Conservation (phyloP, 306 rosid genomes). For the Carpinus viminea region DNA sequence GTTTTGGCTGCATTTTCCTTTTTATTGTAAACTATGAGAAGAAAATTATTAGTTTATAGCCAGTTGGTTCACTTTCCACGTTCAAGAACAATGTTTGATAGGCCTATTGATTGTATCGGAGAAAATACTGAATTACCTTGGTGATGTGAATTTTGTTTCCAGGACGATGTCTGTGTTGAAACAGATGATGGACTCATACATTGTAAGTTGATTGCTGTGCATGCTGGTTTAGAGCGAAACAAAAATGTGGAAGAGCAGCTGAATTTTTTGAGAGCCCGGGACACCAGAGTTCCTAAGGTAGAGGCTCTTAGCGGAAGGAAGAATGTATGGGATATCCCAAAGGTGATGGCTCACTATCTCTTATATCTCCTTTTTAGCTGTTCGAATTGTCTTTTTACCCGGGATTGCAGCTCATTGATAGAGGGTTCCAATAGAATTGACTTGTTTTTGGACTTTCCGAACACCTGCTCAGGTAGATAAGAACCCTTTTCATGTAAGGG, state of each 20-base stretch:
- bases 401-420: no score
- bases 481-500: no score
- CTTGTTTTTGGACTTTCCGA: no score
- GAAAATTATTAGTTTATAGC: no score
- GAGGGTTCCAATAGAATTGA: no score
- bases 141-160: conserved; percentile 24
- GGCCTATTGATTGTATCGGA: conserved; percentile 19
- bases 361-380: background rate
- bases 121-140: conserved; percentile 28
- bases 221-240: conserved; percentile 81
- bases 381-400: no score
- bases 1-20: conserved; percentile 22
- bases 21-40: background rate
- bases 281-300: conserved; percentile 68
- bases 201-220: conserved; percentile 86
- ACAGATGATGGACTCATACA: conserved; percentile 52
- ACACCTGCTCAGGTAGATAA: no score
- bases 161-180: conserved; percentile 76
- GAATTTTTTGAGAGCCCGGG: conserved; percentile 59
- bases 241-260: conserved; percentile 67
- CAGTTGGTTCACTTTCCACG: background rate
- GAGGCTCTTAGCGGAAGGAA: conserved; percentile 72
- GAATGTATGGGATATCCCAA: conserved; percentile 76
- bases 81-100: conserved; percentile 4
- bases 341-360: conserved; percentile 49